phyloP scores from a whole-genome alignment of 1,284 basidiomycete genomes.

The Rhodofomes roseus region DNA sequence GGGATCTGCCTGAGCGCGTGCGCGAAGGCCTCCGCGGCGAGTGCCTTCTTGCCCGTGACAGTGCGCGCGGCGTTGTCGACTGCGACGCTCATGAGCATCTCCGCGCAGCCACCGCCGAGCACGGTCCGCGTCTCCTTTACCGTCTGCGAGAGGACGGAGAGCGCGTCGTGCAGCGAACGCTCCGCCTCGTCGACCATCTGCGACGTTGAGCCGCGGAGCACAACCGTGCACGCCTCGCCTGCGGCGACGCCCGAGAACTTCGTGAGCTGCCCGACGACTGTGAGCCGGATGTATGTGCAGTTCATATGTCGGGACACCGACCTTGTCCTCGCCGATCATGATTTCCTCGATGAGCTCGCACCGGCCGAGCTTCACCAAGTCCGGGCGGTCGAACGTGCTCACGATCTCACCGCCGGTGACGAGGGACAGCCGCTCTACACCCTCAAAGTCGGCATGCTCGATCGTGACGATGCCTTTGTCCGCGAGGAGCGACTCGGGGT shows the following conservation, averaged over 20 bases:
- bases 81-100: conserved; percentile 96
- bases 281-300: background rate
- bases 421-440: conserved; percentile 92
- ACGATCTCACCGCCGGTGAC: conserved; percentile 99
- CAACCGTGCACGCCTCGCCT: conserved; percentile 98
- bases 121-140: conserved; percentile 95
- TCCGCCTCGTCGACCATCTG: conserved; percentile 99
- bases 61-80: conserved; percentile 87
- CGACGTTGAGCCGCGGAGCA: conserved; percentile 92
- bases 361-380: conserved; percentile 89
- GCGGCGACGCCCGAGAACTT: conserved; percentile 99
- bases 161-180: conserved; percentile 94
- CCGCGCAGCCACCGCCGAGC: conserved; percentile 94
- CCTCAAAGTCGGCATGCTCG: conserved; percentile 99
- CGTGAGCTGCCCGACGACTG: conserved; percentile 71
- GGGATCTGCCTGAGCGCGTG: conserved; percentile 92
- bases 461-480: conserved; percentile 96
- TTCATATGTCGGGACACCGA: conserved; percentile 29
- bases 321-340: conserved; percentile 99
- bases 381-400: conserved; percentile 92
- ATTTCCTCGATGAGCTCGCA: conserved; percentile 98
- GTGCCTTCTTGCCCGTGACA: conserved; percentile 92
- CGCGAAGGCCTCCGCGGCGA: conserved; percentile 91
- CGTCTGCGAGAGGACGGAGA: conserved; percentile 96
- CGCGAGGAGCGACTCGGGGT: conserved; percentile 91